Conservation (phyloP, 2,329 filamentous ascomycete species). For the Aspergillus terreus region DNA sequence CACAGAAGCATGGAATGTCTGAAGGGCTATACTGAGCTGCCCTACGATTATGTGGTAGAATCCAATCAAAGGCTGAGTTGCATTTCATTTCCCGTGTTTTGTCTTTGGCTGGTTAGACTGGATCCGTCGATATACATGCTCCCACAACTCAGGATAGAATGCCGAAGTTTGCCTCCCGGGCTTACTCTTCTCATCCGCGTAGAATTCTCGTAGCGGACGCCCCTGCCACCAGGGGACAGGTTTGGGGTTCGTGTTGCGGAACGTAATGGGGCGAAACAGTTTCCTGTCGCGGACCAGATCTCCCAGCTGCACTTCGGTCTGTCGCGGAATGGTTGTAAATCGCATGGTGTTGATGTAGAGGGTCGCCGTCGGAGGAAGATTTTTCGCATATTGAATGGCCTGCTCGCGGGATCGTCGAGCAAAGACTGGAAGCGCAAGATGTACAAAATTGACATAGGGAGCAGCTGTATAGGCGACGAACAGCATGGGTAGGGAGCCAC, state of each 20-base stretch:
- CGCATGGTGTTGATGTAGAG: slow-evolving; percentile 46
- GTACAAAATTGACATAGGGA: slow-evolving; percentile 70
- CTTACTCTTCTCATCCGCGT: slow-evolving; percentile 33
- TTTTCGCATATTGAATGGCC: slow-evolving; percentile 41
- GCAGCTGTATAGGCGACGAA: slow-evolving; percentile 62
- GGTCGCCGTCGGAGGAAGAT: slow-evolving; percentile 41
- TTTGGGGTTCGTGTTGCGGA: slow-evolving; percentile 36
- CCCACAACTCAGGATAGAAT: slow-evolving; percentile 44
- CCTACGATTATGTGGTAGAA: slow-evolving; percentile 2
- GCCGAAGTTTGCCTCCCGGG: slow-evolving; percentile 34
- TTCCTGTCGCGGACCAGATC: slow-evolving; percentile 37
- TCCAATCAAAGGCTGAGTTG: too few species aligned
- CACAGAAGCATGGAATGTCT: neutral
- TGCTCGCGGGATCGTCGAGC: slow-evolving; percentile 58
- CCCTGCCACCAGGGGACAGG: slow-evolving; percentile 36
- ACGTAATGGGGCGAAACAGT: slow-evolving; percentile 37
- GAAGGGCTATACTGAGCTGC: neutral
- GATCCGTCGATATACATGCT: slow-evolving; percentile 39
- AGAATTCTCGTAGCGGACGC: slow-evolving; percentile 37
- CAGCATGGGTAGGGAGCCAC: slow-evolving; percentile 61
- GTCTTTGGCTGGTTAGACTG: slow-evolving; percentile 21
- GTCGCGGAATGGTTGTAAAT: slow-evolving; percentile 41
- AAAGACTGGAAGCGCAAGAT: slow-evolving; percentile 63
- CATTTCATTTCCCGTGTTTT: neutral
- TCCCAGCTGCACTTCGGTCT: slow-evolving; percentile 40